phyloP scores from a whole-genome alignment of 140 eudicot species.

The Anethum foeniculum region DNA sequence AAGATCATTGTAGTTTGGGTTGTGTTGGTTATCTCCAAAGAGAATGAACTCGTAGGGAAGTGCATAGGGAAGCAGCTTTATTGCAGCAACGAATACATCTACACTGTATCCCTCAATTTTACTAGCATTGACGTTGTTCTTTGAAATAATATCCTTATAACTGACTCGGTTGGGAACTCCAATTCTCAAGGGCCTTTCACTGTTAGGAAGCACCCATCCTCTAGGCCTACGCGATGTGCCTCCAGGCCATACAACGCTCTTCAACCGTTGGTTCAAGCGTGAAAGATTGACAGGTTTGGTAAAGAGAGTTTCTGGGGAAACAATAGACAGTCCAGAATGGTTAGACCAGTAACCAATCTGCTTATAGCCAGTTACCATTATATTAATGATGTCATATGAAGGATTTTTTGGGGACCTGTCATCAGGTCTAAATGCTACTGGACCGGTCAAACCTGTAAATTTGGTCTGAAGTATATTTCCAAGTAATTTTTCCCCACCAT shows the following conservation, averaged over 20 bases:
- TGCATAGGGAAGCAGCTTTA: slow-evolving; percentile 41
- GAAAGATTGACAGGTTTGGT: slow-evolving; percentile 34
- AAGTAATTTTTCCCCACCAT: slow-evolving; percentile 45
- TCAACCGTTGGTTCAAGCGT: slow-evolving; percentile 23
- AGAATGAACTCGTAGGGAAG: slow-evolving; percentile 47
- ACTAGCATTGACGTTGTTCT: slow-evolving; percentile 13
- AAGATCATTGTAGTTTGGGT: slow-evolving; percentile 46
- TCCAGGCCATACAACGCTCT: slow-evolving; percentile 57
- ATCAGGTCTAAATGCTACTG: slow-evolving; percentile 39
- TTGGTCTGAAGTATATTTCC: slow-evolving; percentile 32
- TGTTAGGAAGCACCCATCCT: slow-evolving; percentile 64
- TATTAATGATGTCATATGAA: slow-evolving; percentile 46
- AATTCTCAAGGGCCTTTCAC: slow-evolving; percentile 42
- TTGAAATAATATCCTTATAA: slow-evolving; percentile 40
- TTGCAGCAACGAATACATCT: slow-evolving; percentile 55
- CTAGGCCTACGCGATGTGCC: slow-evolving; percentile 39
- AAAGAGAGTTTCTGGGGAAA: slow-evolving; percentile 39
- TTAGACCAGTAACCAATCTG: slow-evolving; percentile 62
- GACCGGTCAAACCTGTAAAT: slow-evolving; percentile 66
- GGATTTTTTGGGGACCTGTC: slow-evolving; percentile 46
- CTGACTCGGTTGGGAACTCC: slow-evolving; percentile 56
- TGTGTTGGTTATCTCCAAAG: slow-evolving; percentile 44
- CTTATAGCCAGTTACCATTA: slow-evolving; percentile 30
- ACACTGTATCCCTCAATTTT: slow-evolving; percentile 40
- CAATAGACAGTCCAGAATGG: slow-evolving; percentile 36